Evolutionary conservation across 345 rosid genomes (phyloP).

Genomic region (Isatis tinctoria): DNA sequence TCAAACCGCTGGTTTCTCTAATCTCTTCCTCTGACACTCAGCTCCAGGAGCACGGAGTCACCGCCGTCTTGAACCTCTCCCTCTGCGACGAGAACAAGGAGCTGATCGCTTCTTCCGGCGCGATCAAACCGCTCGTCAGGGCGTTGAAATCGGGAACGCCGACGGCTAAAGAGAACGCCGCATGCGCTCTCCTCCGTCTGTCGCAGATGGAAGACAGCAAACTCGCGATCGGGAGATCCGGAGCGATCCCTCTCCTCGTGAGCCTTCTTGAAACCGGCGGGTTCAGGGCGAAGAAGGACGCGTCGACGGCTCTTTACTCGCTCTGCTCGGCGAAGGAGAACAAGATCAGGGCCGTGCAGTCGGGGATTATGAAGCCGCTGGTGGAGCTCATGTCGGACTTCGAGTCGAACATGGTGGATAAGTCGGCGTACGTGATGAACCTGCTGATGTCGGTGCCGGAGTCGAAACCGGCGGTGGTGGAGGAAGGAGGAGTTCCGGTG

Average conservation of each 20-base stretch:
- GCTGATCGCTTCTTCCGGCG: constrained; percentile 68
- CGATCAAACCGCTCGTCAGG: constrained; percentile 72
- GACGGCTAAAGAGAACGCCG: constrained; percentile 81
- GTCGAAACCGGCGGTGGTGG: constrained; percentile 63
- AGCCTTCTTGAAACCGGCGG: constrained; percentile 62
- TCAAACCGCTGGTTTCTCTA: constrained; percentile 63
- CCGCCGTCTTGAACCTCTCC: constrained; percentile 77
- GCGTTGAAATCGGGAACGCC: constrained; percentile 68
- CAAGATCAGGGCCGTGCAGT: constrained; percentile 70
- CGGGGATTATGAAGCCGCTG: constrained; percentile 77
- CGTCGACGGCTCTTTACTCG: constrained; percentile 81
- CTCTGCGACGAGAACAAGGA: constrained; percentile 91
- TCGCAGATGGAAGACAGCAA: constrained; percentile 83
- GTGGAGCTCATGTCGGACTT: constrained; percentile 92
- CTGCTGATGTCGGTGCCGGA: constrained; percentile 51
- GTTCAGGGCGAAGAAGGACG: constrained; percentile 83
- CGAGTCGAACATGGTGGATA: constrained; percentile 90
- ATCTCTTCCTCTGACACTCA: constrained; percentile 62
- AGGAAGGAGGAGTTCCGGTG: constrained; percentile 90
- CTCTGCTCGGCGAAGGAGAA: constrained; percentile 76
- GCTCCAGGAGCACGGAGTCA: constrained; percentile 88
- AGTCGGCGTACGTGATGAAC: constrained; percentile 67
- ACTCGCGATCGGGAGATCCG: constrained; percentile 81
- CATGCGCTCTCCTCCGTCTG: constrained; percentile 80
- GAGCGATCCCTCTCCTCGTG: constrained; percentile 73